Base-by-base conservation (phyloP, 1,139 yeast genomes). In the Pichia sp. region DNA sequence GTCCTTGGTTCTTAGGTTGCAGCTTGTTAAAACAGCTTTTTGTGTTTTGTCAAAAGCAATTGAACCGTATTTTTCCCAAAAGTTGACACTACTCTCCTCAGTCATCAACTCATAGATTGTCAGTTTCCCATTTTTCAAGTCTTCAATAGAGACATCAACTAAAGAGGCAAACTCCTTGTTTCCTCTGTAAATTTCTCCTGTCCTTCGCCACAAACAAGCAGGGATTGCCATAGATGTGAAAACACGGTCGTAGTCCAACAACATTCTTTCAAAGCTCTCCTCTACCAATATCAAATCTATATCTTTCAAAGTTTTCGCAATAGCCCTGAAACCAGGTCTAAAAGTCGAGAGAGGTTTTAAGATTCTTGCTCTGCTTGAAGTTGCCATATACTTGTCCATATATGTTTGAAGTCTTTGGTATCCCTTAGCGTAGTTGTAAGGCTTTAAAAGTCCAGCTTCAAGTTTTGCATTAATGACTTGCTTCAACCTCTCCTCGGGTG, bases 221-320 rank as follows among this genome's bases (percentile, higher is more conserved):
- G 99, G 99, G 55, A 93, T 90, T 8, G 97, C 97, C 97, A 92
- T 90, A 6, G 96, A 87, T 0, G 98, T 90, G 70, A 93, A 93
- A 2, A 93, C 97, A 48, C 99, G 79, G 69, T 93, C 99, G 66
- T 93, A 92, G 64, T 93, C 97, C 54, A 93, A 74, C 51, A 93
- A 72, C 96, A 92, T 88, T 58, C 98, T 77, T 71, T 93, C 99
- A 68, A 93, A 93, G 54, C 88, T 86, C 69, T 93, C 98, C 66
- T 93, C 99, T 8, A 93, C 98, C 45, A 90, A 74, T 6, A 92
- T 95, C 65, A 92, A 76, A 70, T 93, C 99, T 11, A 90, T 92
- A 70, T 92, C 98, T 65, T 89, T 89, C 61, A 93, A 74, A 0
- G 96, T 86, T 62, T 92, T 79, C 0, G 98, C 97, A 61, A 92